Evolutionary conservation across 768 basidiomycete genomes (phyloP), one percentile per base, ranked within the genome.

Genomic region (Phaeotremella skinneri): DNA sequence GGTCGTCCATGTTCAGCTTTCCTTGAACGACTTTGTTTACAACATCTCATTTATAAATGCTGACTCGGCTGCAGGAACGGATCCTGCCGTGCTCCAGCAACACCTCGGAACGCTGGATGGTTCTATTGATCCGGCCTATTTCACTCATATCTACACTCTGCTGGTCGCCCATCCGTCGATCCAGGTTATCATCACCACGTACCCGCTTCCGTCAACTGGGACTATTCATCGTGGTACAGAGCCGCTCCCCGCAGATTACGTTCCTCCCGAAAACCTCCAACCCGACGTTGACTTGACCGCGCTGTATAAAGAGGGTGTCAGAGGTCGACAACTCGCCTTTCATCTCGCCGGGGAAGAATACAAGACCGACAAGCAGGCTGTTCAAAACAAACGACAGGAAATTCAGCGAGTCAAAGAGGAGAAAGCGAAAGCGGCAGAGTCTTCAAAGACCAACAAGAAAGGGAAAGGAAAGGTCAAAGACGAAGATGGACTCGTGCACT

Each of bases 241-340:
- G 5, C 70, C 70, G 23, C 41, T 72, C 1, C 70, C 68, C 0
- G 50, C 43, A 2, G 68, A 64, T 29, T 72, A 62, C 48, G 55
- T 56, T 7, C 21, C 47, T 7, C 59, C 65, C 41, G 43, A 59
- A 16, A 26, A 50, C 20, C 25, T 45, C 20, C 50, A 39, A 11
- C 32, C 29, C 13, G 41, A 52, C 26, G 54, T 59, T 6, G 67
- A 66, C 49, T 20, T 66, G 13, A 41, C 52, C 11, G 37, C 31
- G 26, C 30, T 67, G n/a, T 62, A 61, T 30, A 47, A 55, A 11
- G 52, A 63, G 55, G 70, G 67, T 2, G 49, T 62, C 16, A 58
- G 60, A 63, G 71, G 71, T 11, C 55, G 71, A 26, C 61, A 66
- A 34, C 23, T 66, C 16, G 71, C 66, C 1, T 73, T 49, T 34